phyloP scores from a whole-genome alignment of 345 rosid genomes.

The Orychophragmus violaceus region DNA sequence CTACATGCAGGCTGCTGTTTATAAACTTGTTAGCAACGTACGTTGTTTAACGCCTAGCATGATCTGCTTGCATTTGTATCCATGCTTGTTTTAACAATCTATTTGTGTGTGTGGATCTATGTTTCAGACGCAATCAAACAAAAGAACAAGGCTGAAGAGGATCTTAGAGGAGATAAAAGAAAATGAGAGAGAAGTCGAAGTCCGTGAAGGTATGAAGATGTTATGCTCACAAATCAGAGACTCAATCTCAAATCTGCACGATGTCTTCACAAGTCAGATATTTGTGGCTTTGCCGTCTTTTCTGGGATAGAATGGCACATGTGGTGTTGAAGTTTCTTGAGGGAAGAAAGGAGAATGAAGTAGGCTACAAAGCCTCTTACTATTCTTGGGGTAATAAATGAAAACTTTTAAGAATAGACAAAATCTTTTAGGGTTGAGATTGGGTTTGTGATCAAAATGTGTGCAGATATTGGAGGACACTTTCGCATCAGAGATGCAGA shows the following conservation, averaged over 20 bases:
- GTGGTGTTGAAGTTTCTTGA: constrained; percentile 89
- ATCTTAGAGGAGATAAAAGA: constrained; percentile 85
- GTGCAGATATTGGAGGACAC: constrained; percentile 82
- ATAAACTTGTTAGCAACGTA: constrained; percentile 83
- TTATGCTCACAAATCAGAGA: constrained; percentile 62
- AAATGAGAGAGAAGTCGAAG: constrained; percentile 83
- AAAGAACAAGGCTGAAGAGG: constrained; percentile 68
- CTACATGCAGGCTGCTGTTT: constrained; percentile 87
- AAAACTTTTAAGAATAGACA: neutral
- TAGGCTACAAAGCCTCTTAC: constrained; percentile 88
- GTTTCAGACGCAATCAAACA: constrained; percentile 67
- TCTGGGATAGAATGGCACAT: constrained; percentile 98
- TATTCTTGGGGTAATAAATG: constrained; percentile 64
- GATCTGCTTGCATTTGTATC: neutral
- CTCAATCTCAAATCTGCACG: constrained; percentile 70
- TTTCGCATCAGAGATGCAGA: constrained; percentile 93
- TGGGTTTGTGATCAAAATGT: neutral
- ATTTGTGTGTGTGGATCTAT: neutral
- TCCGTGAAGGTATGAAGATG: constrained; percentile 84
- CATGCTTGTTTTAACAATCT: neutral
- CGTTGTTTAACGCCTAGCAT: constrained; percentile 15
- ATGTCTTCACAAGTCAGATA: constrained; percentile 66
- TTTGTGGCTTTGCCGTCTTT: constrained; percentile 83
- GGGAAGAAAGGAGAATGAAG: constrained; percentile 88
- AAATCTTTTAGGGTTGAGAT: neutral